Evolutionary conservation across 768 basidiomycete species (phyloP).

Genomic region (Phylloporus rhodoxanthus): DNA sequence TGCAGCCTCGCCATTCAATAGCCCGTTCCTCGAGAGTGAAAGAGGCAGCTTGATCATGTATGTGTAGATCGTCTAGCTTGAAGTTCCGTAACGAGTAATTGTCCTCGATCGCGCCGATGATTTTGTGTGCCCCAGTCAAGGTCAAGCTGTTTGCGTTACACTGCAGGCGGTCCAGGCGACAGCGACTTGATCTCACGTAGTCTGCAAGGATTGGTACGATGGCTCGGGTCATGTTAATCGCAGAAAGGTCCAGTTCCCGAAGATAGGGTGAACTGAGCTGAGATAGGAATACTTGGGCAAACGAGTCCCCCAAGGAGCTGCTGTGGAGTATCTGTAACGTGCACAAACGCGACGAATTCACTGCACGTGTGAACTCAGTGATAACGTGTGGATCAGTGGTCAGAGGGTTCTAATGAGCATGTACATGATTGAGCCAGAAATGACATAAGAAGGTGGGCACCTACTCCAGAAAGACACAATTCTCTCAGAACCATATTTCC

Average conservation of each 20-base stretch:
- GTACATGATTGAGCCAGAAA: conserved; percentile 11
- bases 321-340: conserved; percentile 49
- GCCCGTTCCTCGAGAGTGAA: conserved; percentile 21
- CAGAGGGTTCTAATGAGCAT: conserved; percentile 36
- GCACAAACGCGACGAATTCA: conserved; percentile 51
- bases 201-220: conserved; percentile 39
- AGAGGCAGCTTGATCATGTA: conserved; percentile 25
- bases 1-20: conserved; percentile 29
- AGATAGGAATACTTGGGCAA: conserved; percentile 46
- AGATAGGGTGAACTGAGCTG: conserved; percentile 43
- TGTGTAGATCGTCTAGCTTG: conserved; percentile 45
- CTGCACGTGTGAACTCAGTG: conserved; percentile 38
- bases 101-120: conserved; percentile 41
- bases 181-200: conserved; percentile 48
- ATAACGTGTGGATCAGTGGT: conserved; percentile 34
- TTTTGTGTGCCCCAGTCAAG: conserved; percentile 36
- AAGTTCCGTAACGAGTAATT: conserved; percentile 47
- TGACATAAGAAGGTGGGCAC: conserved; percentile 15
- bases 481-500: conserved; percentile 42
- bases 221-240: conserved; percentile 39
- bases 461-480: conserved; percentile 54
- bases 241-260: conserved; percentile 51
- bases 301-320: conserved; percentile 43
- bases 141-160: conserved; percentile 55
- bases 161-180: conserved; percentile 44